These are phyloP conservation scores for Draba incana DNA, from an alignment of 345 rosid genomes.

Conservation along the genomic window DNA sequence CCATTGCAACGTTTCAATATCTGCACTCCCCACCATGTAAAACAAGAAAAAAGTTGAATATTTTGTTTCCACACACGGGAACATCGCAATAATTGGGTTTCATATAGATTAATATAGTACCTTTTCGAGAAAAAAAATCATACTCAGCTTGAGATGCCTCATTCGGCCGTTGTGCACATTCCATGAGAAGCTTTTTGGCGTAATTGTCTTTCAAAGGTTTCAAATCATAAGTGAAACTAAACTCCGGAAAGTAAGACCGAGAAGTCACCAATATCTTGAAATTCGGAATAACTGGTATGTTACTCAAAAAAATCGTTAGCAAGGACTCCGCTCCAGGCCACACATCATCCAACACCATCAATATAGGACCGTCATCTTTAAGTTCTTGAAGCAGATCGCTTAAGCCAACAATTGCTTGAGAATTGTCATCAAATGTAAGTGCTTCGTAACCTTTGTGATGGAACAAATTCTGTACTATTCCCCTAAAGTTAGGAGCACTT, in stretches of 20 bases:
- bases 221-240: slow-evolving; percentile 40
- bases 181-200: slow-evolving; percentile 49
- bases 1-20: slow-evolving; percentile 63
- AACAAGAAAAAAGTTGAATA: not conserved
- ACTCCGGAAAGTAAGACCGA: slow-evolving; percentile 48
- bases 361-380: slow-evolving; percentile 30
- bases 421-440: slow-evolving; percentile 36
- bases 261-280: slow-evolving; percentile 71
- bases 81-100: too few species aligned
- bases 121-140: slow-evolving; percentile 40
- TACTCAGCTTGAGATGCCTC: slow-evolving; percentile 24
- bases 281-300: slow-evolving; percentile 23
- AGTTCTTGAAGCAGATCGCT: slow-evolving; percentile 35
- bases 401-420: slow-evolving; percentile 39
- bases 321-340: slow-evolving; percentile 53
- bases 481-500: slow-evolving; percentile 43
- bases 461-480: slow-evolving; percentile 43
- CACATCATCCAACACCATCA: slow-evolving; percentile 78
- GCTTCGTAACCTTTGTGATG: slow-evolving; percentile 25
- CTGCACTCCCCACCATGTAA: slow-evolving; percentile 37
- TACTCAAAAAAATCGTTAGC: slow-evolving; percentile 35
- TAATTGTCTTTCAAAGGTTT: slow-evolving; percentile 43
- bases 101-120: slow-evolving; percentile 2
- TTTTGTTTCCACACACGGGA: too few species aligned
- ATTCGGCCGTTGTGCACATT: slow-evolving; percentile 28